A percentile compares a stretch with the other conserved stretches of the same genome.
These are phyloP conservation scores for Saccharomycopsis sp. DNA, from an alignment of 805 yeast species.

Conservation along the genomic window DNA sequence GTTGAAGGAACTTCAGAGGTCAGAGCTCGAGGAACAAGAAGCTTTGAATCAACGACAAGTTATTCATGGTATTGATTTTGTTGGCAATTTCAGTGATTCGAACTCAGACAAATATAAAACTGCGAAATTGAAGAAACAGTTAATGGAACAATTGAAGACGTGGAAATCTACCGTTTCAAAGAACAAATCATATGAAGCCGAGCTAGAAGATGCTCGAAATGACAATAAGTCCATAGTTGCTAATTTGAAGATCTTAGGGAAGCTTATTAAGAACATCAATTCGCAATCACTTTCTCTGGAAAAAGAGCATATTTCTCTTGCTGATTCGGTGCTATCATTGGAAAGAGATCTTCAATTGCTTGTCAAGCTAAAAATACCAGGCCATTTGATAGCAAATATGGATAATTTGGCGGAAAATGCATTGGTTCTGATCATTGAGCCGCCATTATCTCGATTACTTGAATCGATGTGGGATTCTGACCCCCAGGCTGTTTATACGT, in stretches of 20 bases:
- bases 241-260: neutral
- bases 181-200: neutral
- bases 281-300: neutral
- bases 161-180: neutral
- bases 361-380: neutral
- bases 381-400: neutral
- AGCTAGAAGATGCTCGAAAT: neutral
- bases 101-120: neutral
- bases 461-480: neutral
- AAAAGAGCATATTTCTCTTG: neutral
- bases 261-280: neutral
- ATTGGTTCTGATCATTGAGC: neutral
- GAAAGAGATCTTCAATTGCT: neutral
- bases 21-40: neutral
- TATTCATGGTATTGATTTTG: conserved; percentile 8
- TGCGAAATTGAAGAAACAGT: neutral
- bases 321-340: neutral
- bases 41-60: neutral
- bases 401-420: neutral
- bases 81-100: neutral
- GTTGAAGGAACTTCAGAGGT: conserved; percentile 16
- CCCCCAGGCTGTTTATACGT: neutral
- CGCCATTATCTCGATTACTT: neutral
- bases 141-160: neutral
- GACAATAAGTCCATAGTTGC: neutral